Percentiles rank a stretch among this genome's conserved stretches.
These are phyloP conservation scores for Microthlaspi erraticum DNA, from an alignment of 345 rosid genomes.

Conservation along the genomic window DNA sequence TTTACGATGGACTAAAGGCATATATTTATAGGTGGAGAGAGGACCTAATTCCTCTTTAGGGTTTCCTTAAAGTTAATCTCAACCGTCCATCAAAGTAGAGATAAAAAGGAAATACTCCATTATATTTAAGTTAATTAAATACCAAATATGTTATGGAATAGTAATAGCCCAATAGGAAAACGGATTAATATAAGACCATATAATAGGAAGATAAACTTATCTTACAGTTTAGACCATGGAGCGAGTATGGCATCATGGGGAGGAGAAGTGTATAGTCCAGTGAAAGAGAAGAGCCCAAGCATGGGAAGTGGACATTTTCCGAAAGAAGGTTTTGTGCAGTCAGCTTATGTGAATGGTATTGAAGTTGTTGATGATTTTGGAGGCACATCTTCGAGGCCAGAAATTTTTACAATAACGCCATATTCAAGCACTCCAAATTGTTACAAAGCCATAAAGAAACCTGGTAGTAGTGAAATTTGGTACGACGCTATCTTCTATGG, in stretches of 20 bases:
- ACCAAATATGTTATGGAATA: too few relatives aligned
- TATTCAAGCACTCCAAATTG: constrained; percentile 3
- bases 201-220: too few relatives aligned
- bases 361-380: not conserved
- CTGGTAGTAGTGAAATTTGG: not conserved
- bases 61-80: too few relatives aligned
- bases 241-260: constrained; percentile 11
- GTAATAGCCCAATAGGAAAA: too few relatives aligned
- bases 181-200: too few relatives aligned
- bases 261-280: constrained; percentile 32
- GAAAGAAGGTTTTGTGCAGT: not conserved
- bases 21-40: too few relatives aligned
- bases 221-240: constrained; percentile 2
- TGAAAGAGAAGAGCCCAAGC: constrained; percentile 23
- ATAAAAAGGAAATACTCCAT: too few relatives aligned
- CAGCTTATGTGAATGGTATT: constrained; percentile 15
- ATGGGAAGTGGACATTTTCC: constrained; percentile 39
- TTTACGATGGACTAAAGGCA: too few relatives aligned
- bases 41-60: too few relatives aligned
- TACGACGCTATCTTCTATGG: constrained; percentile 10
- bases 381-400: not conserved
- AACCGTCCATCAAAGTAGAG: too few relatives aligned
- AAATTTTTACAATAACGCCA: not conserved
- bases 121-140: too few relatives aligned
- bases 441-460: not conserved